Evolutionary conservation across 257 asterid species (phyloP).

Genomic region (Scutellaria barbata): DNA sequence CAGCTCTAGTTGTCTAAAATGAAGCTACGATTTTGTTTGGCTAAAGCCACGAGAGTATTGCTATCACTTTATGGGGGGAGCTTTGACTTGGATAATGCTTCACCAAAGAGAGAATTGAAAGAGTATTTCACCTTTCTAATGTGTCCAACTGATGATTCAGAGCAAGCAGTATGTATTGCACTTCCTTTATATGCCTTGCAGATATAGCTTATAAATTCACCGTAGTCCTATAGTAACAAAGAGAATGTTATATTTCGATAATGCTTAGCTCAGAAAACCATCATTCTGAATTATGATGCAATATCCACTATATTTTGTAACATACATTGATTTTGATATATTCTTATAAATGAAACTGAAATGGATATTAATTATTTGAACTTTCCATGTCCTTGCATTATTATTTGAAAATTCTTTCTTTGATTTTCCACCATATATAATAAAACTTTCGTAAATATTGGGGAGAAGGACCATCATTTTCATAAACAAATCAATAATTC

Average conservation of each 20-base stretch:
- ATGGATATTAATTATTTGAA: slow-evolving; percentile 19
- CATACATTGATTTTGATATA: too few species aligned
- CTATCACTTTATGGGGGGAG: slow-evolving; percentile 4
- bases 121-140: slow-evolving; percentile 47
- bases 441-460: not conserved
- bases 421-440: not conserved
- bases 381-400: slow-evolving; percentile 5
- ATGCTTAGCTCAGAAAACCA: not conserved
- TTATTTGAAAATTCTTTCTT: not conserved
- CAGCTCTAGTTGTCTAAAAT: slow-evolving; percentile 10
- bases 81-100: slow-evolving; percentile 36
- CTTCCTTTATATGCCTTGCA: slow-evolving; percentile 60
- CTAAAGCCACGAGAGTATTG: slow-evolving; percentile 42
- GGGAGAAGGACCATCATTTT: not conserved
- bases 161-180: slow-evolving; percentile 47
- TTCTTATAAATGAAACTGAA: too few species aligned
- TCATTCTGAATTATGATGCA: too few species aligned
- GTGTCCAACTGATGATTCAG: slow-evolving; percentile 30
- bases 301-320: not conserved
- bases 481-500: too few species aligned
- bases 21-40: slow-evolving; percentile 29
- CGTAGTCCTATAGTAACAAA: slow-evolving; percentile 47
- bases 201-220: slow-evolving; percentile 43
- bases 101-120: slow-evolving; percentile 36
- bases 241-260: not conserved